phyloP scores from a whole-genome alignment of 1,284 basidiomycete genomes.

The Cutaneotrichosporon mucoides region DNA sequence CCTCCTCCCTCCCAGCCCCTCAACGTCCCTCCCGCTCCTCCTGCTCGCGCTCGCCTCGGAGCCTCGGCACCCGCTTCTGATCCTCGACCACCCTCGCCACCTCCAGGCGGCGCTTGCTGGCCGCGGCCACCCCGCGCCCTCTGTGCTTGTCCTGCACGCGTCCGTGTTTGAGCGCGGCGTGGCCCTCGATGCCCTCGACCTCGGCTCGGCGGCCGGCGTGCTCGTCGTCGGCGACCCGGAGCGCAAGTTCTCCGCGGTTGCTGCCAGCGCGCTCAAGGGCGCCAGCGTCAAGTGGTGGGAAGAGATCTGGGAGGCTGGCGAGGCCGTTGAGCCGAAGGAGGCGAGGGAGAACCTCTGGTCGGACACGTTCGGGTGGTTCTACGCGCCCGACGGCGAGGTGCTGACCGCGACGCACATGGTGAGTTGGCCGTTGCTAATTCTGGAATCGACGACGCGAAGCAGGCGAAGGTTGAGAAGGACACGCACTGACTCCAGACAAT shows the following conservation, averaged over 20 bases:
- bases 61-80: constrained; percentile 29
- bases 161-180: constrained; percentile 20
- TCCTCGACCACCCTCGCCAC: constrained; percentile 28
- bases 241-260: constrained; percentile 7
- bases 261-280: neutral
- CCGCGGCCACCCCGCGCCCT: constrained; percentile 21
- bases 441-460: too few relatives aligned
- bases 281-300: constrained; percentile 36
- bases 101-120: constrained; percentile 20
- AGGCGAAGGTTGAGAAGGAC: too few relatives aligned
- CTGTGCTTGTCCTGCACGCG: constrained; percentile 36
- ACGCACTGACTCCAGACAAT: constrained; percentile 45
- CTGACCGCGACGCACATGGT: constrained; percentile 42
- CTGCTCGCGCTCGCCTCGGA: constrained; percentile 34
- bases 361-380: constrained; percentile 14
- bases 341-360: constrained; percentile 7
- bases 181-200: constrained; percentile 22
- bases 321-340: neutral
- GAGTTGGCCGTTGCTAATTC: too few relatives aligned
- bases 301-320: constrained; percentile 41
- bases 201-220: constrained; percentile 10
- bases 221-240: constrained; percentile 36
- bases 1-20: constrained; percentile 35
- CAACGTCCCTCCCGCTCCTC: constrained; percentile 34
- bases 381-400: constrained; percentile 12